Conservation (phyloP, 2,329 filamentous ascomycete species). For the Venturia asperata region DNA sequence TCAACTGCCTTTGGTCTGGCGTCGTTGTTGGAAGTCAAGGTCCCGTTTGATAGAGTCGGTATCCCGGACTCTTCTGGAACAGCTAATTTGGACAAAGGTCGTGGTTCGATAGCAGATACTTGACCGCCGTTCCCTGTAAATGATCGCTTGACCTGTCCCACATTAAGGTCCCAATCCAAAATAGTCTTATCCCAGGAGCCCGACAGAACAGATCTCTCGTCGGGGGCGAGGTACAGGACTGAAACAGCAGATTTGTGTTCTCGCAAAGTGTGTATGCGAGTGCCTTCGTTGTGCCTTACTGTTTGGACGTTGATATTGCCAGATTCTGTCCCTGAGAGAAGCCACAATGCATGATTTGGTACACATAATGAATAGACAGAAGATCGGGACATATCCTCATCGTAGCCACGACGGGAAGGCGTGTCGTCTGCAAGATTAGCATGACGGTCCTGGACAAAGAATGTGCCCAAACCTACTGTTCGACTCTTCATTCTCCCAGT, state of each 20-base stretch:
- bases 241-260: constrained; percentile 89
- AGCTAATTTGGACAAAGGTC: constrained; percentile 67
- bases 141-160: constrained; percentile 64
- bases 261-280: constrained; percentile 71
- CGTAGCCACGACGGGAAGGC: constrained; percentile 2
- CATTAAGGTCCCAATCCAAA: constrained; percentile 91
- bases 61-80: constrained; percentile 67
- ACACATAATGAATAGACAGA: constrained; percentile 92
- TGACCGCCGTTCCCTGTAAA: constrained; percentile 76
- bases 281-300: constrained; percentile 89
- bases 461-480: constrained; percentile 30
- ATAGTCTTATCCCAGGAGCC: constrained; percentile 96
- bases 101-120: constrained; percentile 79
- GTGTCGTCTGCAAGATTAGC: constrained; percentile 15
- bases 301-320: constrained; percentile 91
- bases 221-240: constrained; percentile 70
- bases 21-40: constrained; percentile 68
- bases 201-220: constrained; percentile 81
- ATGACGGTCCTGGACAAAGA: constrained; percentile 12
- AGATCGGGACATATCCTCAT: constrained; percentile 45
- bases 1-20: constrained; percentile 53
- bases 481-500: constrained; percentile 96
- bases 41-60: constrained; percentile 49
- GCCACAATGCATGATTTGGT: constrained; percentile 83
- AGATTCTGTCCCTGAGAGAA: constrained; percentile 82